Percentiles rank a stretch among this genome's conserved stretches.
phyloP scores from a whole-genome alignment of 306 rosid genomes.

The Vicia faba region DNA sequence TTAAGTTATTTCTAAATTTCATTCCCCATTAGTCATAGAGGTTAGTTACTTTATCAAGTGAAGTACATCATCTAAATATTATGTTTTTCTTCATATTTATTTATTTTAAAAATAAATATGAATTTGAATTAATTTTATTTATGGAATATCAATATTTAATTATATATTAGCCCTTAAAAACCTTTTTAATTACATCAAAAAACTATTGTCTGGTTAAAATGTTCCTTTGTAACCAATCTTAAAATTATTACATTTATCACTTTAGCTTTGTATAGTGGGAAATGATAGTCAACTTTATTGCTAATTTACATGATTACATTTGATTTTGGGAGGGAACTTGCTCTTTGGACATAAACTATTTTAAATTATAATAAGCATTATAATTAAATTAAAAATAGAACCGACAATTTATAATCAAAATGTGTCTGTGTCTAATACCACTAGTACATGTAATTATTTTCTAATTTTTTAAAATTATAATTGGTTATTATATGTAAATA shows the following conservation, averaged over 20 bases:
- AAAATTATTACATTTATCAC: slow-evolving; percentile 62
- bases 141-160: too few species aligned
- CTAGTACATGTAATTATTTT: too few species aligned
- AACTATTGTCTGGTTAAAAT: slow-evolving; percentile 72
- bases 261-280: slow-evolving; percentile 82
- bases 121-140: too few species aligned
- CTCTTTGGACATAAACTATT: slow-evolving; percentile 53
- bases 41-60: slow-evolving; percentile 33
- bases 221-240: slow-evolving; percentile 59
- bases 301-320: slow-evolving; percentile 56
- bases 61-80: slow-evolving; percentile 14
- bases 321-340: slow-evolving; percentile 58
- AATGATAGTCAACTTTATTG: slow-evolving; percentile 74
- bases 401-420: not conserved
- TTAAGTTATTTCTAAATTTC: slow-evolving; percentile 32
- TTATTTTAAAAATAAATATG: too few species aligned
- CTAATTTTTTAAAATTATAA: not conserved
- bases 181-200: slow-evolving; percentile 44
- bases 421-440: not conserved
- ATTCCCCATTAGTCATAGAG: slow-evolving; percentile 26
- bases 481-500: not conserved
- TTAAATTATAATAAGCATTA: slow-evolving; percentile 50
- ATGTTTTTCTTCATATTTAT: too few species aligned
- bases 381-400: not conserved
- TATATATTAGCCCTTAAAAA: slow-evolving; percentile 23